These are phyloP conservation scores for Cercophora newfieldiana DNA, from an alignment of 495 filamentous ascomycete genomes.

Conservation along the genomic window DNA sequence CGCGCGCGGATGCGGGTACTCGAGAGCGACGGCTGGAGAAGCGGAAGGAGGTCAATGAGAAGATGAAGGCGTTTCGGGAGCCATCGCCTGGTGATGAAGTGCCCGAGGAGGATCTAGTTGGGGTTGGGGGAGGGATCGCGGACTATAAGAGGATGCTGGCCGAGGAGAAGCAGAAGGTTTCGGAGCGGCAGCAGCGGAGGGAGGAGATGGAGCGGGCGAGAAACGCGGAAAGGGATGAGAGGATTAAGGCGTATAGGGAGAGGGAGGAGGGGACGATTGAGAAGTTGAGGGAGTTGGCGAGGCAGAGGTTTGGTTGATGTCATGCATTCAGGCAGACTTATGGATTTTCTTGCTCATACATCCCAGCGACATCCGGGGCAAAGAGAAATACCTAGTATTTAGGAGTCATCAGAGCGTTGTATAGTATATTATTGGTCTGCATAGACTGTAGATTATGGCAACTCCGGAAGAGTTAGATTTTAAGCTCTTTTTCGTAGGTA, in stretches of 20 bases:
- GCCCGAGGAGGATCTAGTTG: slow-evolving; percentile 61
- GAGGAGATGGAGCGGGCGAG: slow-evolving; percentile 63
- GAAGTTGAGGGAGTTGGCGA: slow-evolving; percentile 63
- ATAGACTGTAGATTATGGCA: too few species aligned
- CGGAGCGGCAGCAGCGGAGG: slow-evolving; percentile 63
- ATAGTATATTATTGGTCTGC: too few species aligned
- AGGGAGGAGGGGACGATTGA: slow-evolving; percentile 69
- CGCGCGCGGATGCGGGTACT: slow-evolving; percentile 82
- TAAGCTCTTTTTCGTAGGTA: not conserved
- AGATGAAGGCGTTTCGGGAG: slow-evolving; percentile 61
- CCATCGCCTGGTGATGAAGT: slow-evolving; percentile 59
- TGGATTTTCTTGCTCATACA: too few species aligned
- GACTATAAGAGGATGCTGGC: slow-evolving; percentile 58
- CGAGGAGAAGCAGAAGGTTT: slow-evolving; percentile 57
- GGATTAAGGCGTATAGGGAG: slow-evolving; percentile 52
- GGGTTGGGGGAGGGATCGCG: slow-evolving; percentile 51
- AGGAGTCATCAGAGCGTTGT: too few species aligned
- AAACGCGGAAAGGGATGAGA: slow-evolving; percentile 64
- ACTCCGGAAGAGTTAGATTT: not conserved
- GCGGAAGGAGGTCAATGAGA: slow-evolving; percentile 54
- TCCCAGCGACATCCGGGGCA: too few species aligned
- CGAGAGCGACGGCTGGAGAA: slow-evolving; percentile 87
- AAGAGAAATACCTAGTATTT: too few species aligned
- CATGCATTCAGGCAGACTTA: not conserved
- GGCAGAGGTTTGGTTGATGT: slow-evolving; percentile 56